These are phyloP conservation scores for Phascolomyces articulosus DNA, from an alignment of 371 early-diverging fungal species.

Conservation along the genomic window DNA sequence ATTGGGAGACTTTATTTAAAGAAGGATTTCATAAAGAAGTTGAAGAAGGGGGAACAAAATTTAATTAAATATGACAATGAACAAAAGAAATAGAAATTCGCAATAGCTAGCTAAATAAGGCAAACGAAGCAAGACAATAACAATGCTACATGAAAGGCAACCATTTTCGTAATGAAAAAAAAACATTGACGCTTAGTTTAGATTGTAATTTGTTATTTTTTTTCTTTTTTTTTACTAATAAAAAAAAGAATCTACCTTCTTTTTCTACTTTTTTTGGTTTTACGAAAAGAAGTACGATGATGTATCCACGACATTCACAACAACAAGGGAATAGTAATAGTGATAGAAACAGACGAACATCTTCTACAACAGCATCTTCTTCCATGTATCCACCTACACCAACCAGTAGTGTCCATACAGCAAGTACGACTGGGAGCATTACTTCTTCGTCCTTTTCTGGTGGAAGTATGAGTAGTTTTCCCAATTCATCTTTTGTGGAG, in stretches of 20 bases:
- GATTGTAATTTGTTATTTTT: background rate
- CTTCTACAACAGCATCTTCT: background rate
- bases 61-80: no score
- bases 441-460: background rate
- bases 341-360: background rate
- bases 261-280: background rate
- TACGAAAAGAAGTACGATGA: background rate
- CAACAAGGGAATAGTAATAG: background rate
- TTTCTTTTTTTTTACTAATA: background rate
- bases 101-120: background rate
- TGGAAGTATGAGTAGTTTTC: background rate
- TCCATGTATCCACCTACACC: background rate
- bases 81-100: background rate
- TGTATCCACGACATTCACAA: background rate
- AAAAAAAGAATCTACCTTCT: background rate
- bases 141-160: conserved; percentile 1
- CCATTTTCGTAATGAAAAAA: background rate
- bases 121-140: background rate
- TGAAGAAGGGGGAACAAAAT: no score
- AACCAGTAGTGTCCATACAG: background rate
- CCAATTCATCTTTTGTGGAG: background rate
- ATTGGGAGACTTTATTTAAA: no score
- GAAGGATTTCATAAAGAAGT: no score
- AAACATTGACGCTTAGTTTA: background rate
- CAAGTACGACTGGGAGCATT: background rate